phyloP scores from a whole-genome alignment of 176 grass and related monocot species.

The Bromus sterilis region DNA sequence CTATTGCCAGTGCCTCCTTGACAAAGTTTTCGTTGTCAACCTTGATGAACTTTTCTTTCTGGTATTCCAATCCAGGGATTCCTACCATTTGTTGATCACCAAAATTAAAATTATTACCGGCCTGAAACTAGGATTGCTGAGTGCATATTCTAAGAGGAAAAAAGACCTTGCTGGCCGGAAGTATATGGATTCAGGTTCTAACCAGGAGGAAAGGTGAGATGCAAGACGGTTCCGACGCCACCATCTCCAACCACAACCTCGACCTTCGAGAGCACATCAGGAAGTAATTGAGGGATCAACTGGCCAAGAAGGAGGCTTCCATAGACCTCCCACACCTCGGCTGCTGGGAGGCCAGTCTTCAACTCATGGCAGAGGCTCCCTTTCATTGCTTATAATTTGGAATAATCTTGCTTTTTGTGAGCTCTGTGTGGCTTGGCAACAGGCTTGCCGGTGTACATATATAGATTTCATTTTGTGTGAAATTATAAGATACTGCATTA shows the following conservation, averaged over 20 bases:
- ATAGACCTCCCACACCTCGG: conserved; percentile 23
- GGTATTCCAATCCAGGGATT: not conserved
- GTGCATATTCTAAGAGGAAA: not conserved
- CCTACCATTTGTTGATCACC: not conserved
- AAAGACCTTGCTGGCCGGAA: not conserved
- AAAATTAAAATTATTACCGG: not conserved
- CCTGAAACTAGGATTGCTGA: not conserved
- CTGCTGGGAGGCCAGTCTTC: not conserved
- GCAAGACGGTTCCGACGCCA: conserved; percentile 6
- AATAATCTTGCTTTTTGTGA: not conserved
- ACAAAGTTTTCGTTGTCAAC: conserved; percentile 17
- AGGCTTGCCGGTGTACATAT: not conserved
- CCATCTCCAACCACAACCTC: conserved; percentile 25
- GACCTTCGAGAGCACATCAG: not conserved
- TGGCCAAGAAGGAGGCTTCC: not conserved
- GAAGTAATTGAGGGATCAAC: conserved; percentile 14
- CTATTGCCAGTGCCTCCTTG: conserved; percentile 7
- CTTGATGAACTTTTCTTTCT: conserved; percentile 13
- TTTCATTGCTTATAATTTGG: not conserved
- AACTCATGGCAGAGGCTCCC: conserved; percentile 19
- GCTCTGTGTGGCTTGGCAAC: not conserved
- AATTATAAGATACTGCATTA: no score
- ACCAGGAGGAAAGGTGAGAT: conserved; percentile 4
- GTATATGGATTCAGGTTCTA: not conserved
- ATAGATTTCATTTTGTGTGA: no score